These are phyloP conservation scores for Penicillium verhagenii DNA, from an alignment of 495 filamentous ascomycete genomes.

Conservation along the genomic window DNA sequence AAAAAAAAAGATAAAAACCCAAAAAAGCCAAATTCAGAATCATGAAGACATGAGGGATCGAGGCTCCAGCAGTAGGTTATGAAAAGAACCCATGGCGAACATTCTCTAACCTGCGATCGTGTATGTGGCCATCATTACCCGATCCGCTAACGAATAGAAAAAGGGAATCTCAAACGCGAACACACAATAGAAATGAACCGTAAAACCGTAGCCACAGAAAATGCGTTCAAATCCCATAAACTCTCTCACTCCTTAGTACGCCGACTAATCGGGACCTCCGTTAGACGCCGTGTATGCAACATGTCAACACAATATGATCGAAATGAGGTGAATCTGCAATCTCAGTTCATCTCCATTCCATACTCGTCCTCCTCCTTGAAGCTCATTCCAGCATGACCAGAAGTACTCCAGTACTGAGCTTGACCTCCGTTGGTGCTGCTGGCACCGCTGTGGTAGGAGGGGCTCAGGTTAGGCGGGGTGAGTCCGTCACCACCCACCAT, in stretches of 20 bases:
- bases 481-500: constrained; percentile 48
- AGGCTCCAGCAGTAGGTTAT: background rate
- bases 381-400: constrained; percentile 63
- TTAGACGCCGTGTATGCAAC: constrained; percentile 45
- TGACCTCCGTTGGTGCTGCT: constrained; percentile 53
- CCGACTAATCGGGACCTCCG: constrained; percentile 26
- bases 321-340: constrained; percentile 1
- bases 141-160: background rate
- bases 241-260: constrained; percentile 36
- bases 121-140: background rate
- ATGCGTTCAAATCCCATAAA: constrained; percentile 12
- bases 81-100: background rate
- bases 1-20: background rate
- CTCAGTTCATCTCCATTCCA: constrained; percentile 71
- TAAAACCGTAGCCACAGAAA: background rate
- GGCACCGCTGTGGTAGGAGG: constrained; percentile 61
- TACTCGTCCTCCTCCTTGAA: constrained; percentile 95
- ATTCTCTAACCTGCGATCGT: background rate
- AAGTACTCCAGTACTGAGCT: constrained; percentile 69
- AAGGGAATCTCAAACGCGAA: background rate
- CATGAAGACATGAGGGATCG: background rate
- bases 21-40: background rate
- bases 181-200: background rate
- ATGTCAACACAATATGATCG: constrained; percentile 27
- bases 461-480: constrained; percentile 67